Percentiles rank a stretch among this genome's conserved stretches.
These are phyloP conservation scores for Aspergillus oerlinghausenensis DNA, from an alignment of 2,329 filamentous ascomycete species.

Conservation along the genomic window DNA sequence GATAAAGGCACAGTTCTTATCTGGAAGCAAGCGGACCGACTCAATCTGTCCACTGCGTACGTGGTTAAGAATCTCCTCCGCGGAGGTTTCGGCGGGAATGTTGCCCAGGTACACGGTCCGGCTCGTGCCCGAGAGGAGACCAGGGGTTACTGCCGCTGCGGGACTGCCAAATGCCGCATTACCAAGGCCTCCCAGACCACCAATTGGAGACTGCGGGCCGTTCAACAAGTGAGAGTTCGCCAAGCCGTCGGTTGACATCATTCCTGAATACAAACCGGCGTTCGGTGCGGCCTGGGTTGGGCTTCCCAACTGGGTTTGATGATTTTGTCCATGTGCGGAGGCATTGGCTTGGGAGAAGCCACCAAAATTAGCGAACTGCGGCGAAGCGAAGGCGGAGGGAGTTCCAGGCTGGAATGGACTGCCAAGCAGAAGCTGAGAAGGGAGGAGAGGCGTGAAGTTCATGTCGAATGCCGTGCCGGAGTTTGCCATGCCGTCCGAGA, in stretches of 20 bases:
- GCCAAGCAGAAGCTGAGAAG: conserved; percentile 88
- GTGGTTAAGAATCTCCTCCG: conserved; percentile 93
- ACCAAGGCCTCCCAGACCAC: conserved; percentile 62
- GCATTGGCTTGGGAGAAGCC: conserved; percentile 64
- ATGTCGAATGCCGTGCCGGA: conserved; percentile 91
- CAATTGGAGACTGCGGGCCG: conserved; percentile 79
- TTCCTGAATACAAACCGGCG: conserved; percentile 74
- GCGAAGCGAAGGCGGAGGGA: conserved; percentile 80
- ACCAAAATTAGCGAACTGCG: conserved; percentile 83
- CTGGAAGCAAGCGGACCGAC: conserved; percentile 91
- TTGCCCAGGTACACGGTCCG: conserved; percentile 96
- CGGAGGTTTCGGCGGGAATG: conserved; percentile 94
- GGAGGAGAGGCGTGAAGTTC: conserved; percentile 95
- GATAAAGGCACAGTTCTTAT: conserved; percentile 99
- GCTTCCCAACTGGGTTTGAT: conserved; percentile 62
- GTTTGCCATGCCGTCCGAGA: conserved; percentile 67
- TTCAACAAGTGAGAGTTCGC: conserved; percentile 75
- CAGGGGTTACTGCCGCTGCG: conserved; percentile 71
- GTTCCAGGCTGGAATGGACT: conserved; percentile 96
- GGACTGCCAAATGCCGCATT: conserved; percentile 59
- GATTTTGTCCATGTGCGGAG: conserved; percentile 51
- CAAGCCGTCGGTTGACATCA: conserved; percentile 81
- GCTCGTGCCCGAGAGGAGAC: conserved; percentile 82
- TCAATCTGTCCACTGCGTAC: conserved; percentile 97
- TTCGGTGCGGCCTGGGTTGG: conserved; percentile 66